These are phyloP conservation scores for Atractiella rhizophila DNA, from an alignment of 768 basidiomycete species.

Conservation along the genomic window DNA sequence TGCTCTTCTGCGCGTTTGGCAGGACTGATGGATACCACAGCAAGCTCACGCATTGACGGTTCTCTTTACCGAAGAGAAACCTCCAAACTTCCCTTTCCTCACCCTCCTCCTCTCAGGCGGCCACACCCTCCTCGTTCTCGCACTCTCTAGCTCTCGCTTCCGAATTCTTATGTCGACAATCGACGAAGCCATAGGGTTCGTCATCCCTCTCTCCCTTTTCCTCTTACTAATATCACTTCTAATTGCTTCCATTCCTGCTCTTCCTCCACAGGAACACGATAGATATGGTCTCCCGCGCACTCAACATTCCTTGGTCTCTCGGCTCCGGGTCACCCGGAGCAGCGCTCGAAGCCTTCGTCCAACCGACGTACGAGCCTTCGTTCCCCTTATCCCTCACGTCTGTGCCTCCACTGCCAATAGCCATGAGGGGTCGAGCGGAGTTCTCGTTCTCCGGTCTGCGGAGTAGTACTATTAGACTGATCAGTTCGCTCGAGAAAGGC, in stretches of 20 bases:
- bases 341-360: constrained; percentile 45
- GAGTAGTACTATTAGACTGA: constrained; percentile 39
- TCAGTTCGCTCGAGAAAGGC: constrained; percentile 27
- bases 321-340: constrained; percentile 32
- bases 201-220: too few species aligned
- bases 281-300: constrained; percentile 53
- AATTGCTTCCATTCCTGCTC: background rate
- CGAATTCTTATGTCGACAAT: constrained; percentile 12
- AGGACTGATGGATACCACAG: constrained; percentile 24
- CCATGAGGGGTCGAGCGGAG: constrained; percentile 31
- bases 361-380: constrained; percentile 3
- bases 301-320: constrained; percentile 38
- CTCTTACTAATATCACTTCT: too few species aligned
- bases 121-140: constrained; percentile 67
- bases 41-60: constrained; percentile 81
- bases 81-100: constrained; percentile 55
- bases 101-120: constrained; percentile 79
- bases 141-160: constrained; percentile 18
- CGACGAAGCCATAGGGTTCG: constrained; percentile 14
- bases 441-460: constrained; percentile 67
- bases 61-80: constrained; percentile 32
- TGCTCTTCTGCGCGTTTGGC: background rate
- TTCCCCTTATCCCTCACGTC: background rate
- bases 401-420: constrained; percentile 23
- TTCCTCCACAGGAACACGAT: constrained; percentile 37